Evolutionary conservation across 2,329 filamentous ascomycete genomes (phyloP), one percentile per base, ranked within the genome.

Genomic region (Huntiella savannae): DNA sequence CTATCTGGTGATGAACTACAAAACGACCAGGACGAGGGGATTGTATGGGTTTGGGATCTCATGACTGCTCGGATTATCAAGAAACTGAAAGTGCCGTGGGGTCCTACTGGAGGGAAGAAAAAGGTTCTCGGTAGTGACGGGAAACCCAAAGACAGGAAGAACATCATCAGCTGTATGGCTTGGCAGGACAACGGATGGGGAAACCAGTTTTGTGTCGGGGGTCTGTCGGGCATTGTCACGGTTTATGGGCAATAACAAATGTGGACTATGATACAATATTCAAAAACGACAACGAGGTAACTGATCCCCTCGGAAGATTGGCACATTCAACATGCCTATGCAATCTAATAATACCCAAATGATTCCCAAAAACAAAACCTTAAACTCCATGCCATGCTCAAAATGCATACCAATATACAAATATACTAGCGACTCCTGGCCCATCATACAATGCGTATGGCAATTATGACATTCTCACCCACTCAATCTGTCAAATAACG

Each of bases 11-110:
- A 86, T 55, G 87, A 95, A 61, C 68, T 72, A 45, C 55, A 53
- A 1, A 58, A 50, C 15, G 34, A 47, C 35, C 51, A 52, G 48
- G 36, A 11, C 10, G 49, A 59, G 49, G 82, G 81, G 2, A 68
- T 68, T 55, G 62, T 86, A 5, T 78, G 79, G 65, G 83, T 76
- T 1, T 96, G 88, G 88, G 86, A 95, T 62, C 64, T 93, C 15
- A 59, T 94, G 46, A 79, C 71, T 4, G 87, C 84, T 1, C 72
- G 77, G 46, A 58, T 82, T 43, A 66, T 75, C 49, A 74, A 80
- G 32, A 74, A 66, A 52, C 62, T 94, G 4, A 62, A 58, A 33
- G 64, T 74, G 3, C 70, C 73, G 0, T 75, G 71, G 72, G 71
- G 71, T 1, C 69, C 69, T 3, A 55, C 57, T n/a, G 66, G 67